Conservation (phyloP, 2,329 filamentous ascomycete species). For the Diatrype stigma region DNA sequence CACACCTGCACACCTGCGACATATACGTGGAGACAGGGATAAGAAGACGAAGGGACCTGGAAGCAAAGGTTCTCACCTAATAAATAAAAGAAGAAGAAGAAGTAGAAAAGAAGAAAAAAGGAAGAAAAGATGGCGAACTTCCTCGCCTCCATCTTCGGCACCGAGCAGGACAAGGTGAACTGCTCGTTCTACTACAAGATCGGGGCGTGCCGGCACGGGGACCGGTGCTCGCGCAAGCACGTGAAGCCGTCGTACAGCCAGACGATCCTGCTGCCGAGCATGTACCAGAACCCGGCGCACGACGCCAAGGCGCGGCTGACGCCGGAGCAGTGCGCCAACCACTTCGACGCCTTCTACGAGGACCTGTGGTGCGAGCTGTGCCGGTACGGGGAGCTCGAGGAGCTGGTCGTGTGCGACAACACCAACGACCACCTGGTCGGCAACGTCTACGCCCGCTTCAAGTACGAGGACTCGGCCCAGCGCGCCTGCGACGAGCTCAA, state of each 20-base stretch:
- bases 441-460: conserved; percentile 99
- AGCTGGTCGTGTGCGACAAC: conserved; percentile 98
- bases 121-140: conserved; percentile 78
- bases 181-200: conserved; percentile 99
- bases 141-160: conserved; percentile 98
- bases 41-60: no score
- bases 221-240: conserved; percentile 96
- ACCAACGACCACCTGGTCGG: conserved; percentile 99
- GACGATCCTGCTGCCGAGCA: conserved; percentile 95
- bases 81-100: no score
- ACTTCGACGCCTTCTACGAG: conserved; percentile 99
- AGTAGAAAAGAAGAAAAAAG: no score
- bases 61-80: no score
- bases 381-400: conserved; percentile 96
- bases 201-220: conserved; percentile 95
- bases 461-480: conserved; percentile 97
- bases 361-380: conserved; percentile 99
- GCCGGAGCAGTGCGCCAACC: conserved; percentile 90
- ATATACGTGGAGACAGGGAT: no score
- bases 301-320: conserved; percentile 98
- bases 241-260: conserved; percentile 98
- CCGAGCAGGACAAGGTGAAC: conserved; percentile 99
- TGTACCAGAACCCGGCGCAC: conserved; percentile 98
- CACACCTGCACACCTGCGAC: no score
- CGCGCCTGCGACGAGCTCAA: conserved; percentile 92